Conservation (phyloP, 352 stramenopile genomes). For the Pythium scleroteichum region DNA sequence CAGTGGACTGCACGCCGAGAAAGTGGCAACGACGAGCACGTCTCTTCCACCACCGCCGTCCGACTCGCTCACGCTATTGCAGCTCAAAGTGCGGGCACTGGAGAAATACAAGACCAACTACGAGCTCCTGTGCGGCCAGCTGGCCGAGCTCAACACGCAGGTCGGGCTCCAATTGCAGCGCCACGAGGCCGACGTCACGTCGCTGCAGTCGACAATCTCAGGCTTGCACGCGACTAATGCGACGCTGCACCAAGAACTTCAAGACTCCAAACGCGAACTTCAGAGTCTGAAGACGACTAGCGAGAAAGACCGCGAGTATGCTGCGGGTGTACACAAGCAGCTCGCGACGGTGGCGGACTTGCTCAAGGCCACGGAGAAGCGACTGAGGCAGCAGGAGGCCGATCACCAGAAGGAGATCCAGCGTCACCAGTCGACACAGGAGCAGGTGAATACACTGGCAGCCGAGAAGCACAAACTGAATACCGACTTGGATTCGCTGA, state of each 20-base stretch:
- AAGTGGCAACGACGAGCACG: not conserved
- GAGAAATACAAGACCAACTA: conserved; percentile 81
- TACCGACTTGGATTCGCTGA: conserved; percentile 28
- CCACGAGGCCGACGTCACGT: conserved; percentile 63
- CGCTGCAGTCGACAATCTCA: conserved; percentile 42
- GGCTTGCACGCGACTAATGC: conserved; percentile 41
- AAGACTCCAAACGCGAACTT: conserved; percentile 18
- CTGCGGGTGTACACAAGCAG: conserved; percentile 56
- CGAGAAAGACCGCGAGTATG: conserved; percentile 58
- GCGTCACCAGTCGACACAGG: conserved; percentile 27
- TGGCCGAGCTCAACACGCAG: conserved; percentile 69
- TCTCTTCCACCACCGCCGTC: not conserved
- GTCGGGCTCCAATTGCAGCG: conserved; percentile 67
- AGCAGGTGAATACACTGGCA: conserved; percentile 30
- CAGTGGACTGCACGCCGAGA: conserved; percentile 8
- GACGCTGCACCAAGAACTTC: conserved; percentile 29
- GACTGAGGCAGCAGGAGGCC: conserved; percentile 41
- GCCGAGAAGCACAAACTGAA: conserved; percentile 31
- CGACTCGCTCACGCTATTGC: conserved; percentile 28
- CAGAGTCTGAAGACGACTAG: not conserved
- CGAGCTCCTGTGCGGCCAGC: conserved; percentile 66
- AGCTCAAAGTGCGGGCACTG: conserved; percentile 52
- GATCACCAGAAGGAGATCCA: conserved; percentile 27
- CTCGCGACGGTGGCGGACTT: conserved; percentile 57
- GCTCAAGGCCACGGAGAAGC: conserved; percentile 56